phyloP scores from a whole-genome alignment of 768 basidiomycete species.

The Daedaleopsis sinensis region DNA sequence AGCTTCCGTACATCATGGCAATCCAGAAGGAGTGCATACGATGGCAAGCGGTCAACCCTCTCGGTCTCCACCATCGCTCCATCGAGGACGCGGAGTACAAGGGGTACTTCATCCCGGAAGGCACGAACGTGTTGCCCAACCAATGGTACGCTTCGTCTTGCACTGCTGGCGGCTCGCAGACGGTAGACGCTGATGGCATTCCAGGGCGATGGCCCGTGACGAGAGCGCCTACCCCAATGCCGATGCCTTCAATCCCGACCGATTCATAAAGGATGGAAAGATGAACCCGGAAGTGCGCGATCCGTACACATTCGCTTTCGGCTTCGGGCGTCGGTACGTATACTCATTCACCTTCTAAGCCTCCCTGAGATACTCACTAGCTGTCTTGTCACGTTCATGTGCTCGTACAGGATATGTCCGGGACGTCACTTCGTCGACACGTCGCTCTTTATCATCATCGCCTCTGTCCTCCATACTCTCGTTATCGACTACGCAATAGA shows the following conservation, averaged over 20 bases:
- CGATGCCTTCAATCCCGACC: slow-evolving; percentile 80
- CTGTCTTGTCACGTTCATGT: no score
- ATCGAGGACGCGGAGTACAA: slow-evolving; percentile 25
- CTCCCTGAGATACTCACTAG: no score
- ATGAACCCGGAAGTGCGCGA: slow-evolving; percentile 58
- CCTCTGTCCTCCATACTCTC: slow-evolving; percentile 4
- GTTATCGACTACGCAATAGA: neutral
- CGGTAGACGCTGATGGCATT: no score
- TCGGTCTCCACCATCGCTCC: slow-evolving; percentile 25
- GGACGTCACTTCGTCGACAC: slow-evolving; percentile 4
- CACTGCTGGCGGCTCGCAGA: no score
- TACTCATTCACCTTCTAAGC: no score
- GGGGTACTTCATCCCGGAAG: slow-evolving; percentile 29
- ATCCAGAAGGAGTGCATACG: slow-evolving; percentile 32
- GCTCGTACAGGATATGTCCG: slow-evolving; percentile 3
- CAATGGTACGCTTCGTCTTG: slow-evolving; percentile 22
- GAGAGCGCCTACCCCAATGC: slow-evolving; percentile 85
- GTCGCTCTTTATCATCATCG: slow-evolving; percentile 6
- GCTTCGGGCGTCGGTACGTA: slow-evolving; percentile 25
- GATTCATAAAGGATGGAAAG: slow-evolving; percentile 54
- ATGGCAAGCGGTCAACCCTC: slow-evolving; percentile 37
- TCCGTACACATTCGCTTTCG: slow-evolving; percentile 24
- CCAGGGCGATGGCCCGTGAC: slow-evolving; percentile 74
- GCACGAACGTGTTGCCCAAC: slow-evolving; percentile 27
- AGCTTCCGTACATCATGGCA: slow-evolving; percentile 26